Conservation (phyloP, 192 early-diverging fungal genomes). For the Coemansia sp. region DNA sequence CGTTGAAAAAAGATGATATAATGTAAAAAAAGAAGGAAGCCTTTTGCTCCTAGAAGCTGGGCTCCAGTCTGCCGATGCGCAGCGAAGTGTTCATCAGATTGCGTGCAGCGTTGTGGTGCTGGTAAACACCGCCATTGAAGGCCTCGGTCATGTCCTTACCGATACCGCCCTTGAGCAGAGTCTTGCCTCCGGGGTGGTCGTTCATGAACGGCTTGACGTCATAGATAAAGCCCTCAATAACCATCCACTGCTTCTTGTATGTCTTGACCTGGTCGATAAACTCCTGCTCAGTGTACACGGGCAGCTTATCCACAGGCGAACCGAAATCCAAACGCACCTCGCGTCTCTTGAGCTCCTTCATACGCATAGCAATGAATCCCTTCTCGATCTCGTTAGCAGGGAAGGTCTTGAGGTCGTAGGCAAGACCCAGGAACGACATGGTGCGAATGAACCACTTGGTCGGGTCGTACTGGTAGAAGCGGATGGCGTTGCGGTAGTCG, state of each 20-base stretch:
- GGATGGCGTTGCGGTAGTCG: conserved; percentile 78
- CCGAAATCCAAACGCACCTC: conserved; percentile 72
- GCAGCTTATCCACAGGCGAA: conserved; percentile 62
- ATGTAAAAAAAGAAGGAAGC: too few species aligned
- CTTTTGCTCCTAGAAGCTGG: conserved; percentile 10
- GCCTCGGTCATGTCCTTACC: conserved; percentile 83
- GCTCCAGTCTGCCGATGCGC: conserved; percentile 38
- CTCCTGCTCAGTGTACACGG: conserved; percentile 62
- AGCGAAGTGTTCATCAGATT: conserved; percentile 62
- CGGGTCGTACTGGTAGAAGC: conserved; percentile 58
- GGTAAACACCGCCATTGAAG: conserved; percentile 89
- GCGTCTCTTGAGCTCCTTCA: conserved; percentile 65
- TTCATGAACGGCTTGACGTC: conserved; percentile 78
- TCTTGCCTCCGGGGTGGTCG: conserved; percentile 84
- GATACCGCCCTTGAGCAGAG: conserved; percentile 63
- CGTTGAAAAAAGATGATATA: too few species aligned
- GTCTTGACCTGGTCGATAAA: conserved; percentile 63
- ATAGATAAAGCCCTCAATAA: conserved; percentile 82
- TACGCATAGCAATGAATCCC: conserved; percentile 73
- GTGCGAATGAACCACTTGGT: conserved; percentile 78
- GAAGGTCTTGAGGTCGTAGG: conserved; percentile 71
- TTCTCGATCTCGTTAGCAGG: conserved; percentile 77
- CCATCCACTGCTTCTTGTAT: conserved; percentile 68
- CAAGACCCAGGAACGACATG: conserved; percentile 58
- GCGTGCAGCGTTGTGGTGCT: conserved; percentile 85